phyloP scores from a whole-genome alignment of 495 filamentous ascomycete genomes.

The Penicillium cataractarum region DNA sequence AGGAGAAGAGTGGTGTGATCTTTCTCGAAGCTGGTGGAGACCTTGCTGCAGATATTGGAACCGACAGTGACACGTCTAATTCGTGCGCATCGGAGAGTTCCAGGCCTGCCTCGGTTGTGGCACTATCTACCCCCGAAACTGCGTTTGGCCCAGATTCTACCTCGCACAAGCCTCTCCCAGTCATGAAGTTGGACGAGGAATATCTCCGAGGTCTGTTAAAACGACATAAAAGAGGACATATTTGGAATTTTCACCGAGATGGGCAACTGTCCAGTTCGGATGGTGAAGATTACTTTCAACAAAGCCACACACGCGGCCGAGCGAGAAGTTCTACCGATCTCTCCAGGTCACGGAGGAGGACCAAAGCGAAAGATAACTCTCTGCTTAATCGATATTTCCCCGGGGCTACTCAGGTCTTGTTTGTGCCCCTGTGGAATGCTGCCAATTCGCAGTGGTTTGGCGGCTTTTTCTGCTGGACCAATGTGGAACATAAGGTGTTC shows the following conservation, averaged over 20 bases:
- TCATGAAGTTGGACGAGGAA: constrained; percentile 33
- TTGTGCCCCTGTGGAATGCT: constrained; percentile 67
- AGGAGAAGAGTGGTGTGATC: constrained; percentile 51
- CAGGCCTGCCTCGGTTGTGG: constrained; percentile 34
- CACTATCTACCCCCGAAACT: constrained; percentile 36
- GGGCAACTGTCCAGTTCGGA: constrained; percentile 45
- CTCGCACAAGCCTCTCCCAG: constrained; percentile 26
- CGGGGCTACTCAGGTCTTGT: constrained; percentile 43
- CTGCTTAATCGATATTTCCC: constrained; percentile 46
- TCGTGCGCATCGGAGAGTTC: constrained; percentile 22
- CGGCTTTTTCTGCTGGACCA: constrained; percentile 66
- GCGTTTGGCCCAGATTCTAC: constrained; percentile 32
- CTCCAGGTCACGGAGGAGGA: constrained; percentile 41
- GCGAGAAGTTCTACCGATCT: constrained; percentile 8
- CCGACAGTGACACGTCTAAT: constrained; percentile 30
- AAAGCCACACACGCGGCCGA: constrained; percentile 28
- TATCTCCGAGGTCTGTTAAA: constrained; percentile 56
- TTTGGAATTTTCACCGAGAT: constrained; percentile 65
- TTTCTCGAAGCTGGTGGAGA: constrained; percentile 48
- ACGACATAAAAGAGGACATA: constrained; percentile 60
- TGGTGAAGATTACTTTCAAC: constrained; percentile 34
- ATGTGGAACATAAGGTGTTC: constrained; percentile 41
- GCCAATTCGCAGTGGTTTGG: constrained; percentile 68
- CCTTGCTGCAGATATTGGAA: constrained; percentile 24
- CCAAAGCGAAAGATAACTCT: constrained; percentile 36